Evolutionary conservation across 768 basidiomycete genomes (phyloP).

Genomic region (Leccinum truebloodii): DNA sequence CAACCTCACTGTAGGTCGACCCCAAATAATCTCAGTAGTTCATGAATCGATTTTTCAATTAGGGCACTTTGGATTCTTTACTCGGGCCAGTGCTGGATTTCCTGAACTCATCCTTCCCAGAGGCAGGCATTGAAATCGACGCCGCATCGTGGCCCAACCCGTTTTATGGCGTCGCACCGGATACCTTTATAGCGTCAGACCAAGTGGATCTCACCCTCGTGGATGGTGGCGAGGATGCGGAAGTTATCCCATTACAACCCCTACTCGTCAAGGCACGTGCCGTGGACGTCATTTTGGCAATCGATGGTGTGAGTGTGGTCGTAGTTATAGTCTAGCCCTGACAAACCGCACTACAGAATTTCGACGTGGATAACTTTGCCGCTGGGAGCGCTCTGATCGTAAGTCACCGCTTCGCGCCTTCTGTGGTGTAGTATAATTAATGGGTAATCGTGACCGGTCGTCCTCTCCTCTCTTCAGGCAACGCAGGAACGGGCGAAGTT

Average conservation of each 20-base stretch:
- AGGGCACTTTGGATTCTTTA: slow-evolving; percentile 15
- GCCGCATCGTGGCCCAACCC: slow-evolving; percentile 39
- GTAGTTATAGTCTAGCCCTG: background rate
- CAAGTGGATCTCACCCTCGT: slow-evolving; percentile 36
- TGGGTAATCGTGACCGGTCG: background rate
- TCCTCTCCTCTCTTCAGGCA: slow-evolving; percentile 15
- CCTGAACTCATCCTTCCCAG: slow-evolving; percentile 26
- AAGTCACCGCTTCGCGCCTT: slow-evolving; percentile 2
- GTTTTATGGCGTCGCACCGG: slow-evolving; percentile 37
- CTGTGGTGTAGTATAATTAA: background rate
- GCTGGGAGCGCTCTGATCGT: slow-evolving; percentile 31
- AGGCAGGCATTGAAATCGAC: slow-evolving; percentile 29
- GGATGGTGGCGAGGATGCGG: slow-evolving; percentile 45
- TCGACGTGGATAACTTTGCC: slow-evolving; percentile 16
- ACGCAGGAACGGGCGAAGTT: slow-evolving; percentile 41
- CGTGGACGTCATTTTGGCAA: slow-evolving; percentile 51
- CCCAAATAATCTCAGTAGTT: too few species aligned
- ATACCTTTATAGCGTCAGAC: slow-evolving; percentile 35
- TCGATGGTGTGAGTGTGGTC: slow-evolving; percentile 40
- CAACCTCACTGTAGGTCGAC: slow-evolving; percentile 27
- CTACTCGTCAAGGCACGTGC: slow-evolving; percentile 46
- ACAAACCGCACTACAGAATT: background rate
- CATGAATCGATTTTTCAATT: background rate
- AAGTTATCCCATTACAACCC: slow-evolving; percentile 50
- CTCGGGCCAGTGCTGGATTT: slow-evolving; percentile 16